These are phyloP conservation scores for Globisporangium emineosum DNA, from an alignment of 352 stramenopile species.

Conservation along the genomic window DNA sequence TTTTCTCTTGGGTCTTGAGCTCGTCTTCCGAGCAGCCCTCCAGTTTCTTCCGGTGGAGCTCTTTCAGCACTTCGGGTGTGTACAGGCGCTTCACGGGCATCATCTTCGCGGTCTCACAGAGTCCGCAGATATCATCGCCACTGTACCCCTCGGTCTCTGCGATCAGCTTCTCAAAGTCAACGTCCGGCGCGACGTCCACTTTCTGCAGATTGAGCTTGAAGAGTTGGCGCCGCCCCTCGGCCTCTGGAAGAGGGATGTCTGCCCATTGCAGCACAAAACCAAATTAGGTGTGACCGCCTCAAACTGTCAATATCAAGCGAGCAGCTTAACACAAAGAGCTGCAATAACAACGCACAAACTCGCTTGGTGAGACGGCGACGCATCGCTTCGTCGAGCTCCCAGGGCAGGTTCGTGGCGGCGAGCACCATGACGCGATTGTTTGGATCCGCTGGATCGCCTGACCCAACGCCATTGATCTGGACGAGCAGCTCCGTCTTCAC, in stretches of 20 bases:
- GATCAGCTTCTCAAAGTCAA: constrained; percentile 71
- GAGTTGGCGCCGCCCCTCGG: constrained; percentile 55
- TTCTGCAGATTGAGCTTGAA: constrained; percentile 74
- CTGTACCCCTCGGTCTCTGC: constrained; percentile 65
- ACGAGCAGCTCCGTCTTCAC: constrained; percentile 98
- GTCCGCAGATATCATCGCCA: constrained; percentile 52
- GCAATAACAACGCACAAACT: constrained; percentile 66
- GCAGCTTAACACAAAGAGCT: background rate
- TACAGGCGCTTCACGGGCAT: constrained; percentile 82
- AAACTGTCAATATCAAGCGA: background rate
- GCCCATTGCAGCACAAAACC: too few relatives aligned
- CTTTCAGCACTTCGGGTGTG: constrained; percentile 60
- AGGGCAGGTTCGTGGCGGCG: constrained; percentile 95
- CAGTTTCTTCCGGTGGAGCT: constrained; percentile 53
- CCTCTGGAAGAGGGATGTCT: constrained; percentile 56
- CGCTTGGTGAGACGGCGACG: constrained; percentile 94
- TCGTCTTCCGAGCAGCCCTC: constrained; percentile 52
- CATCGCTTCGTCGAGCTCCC: constrained; percentile 96
- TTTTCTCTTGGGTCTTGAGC: constrained; percentile 55
- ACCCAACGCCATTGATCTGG: constrained; percentile 94
- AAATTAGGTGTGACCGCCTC: too few relatives aligned
- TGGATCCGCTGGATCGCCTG: constrained; percentile 17
- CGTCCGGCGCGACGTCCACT: constrained; percentile 80
- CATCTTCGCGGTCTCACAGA: constrained; percentile 73
- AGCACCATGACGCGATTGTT: constrained; percentile 88